Evolutionary conservation across 176 grass and related monocot genomes (phyloP).

Genomic region (Oryza australiensis): DNA sequence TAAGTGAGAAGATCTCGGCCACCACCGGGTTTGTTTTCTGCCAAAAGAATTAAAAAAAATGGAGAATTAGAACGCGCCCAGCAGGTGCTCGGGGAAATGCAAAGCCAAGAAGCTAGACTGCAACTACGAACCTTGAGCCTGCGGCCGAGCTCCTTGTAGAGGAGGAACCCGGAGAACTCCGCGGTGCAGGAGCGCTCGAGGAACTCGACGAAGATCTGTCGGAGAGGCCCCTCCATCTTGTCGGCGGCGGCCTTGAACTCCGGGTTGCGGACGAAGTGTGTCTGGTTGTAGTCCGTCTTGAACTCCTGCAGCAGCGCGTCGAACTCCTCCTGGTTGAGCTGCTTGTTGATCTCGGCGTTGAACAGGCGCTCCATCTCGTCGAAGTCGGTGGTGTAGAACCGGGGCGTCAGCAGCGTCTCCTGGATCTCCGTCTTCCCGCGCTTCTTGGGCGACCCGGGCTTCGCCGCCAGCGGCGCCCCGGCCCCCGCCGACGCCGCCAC

Average conservation of each 20-base stretch:
- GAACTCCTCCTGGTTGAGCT: constrained; percentile 91
- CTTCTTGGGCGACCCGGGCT: constrained; percentile 40
- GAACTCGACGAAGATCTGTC: constrained; percentile 96
- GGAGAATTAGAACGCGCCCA: constrained; percentile 18
- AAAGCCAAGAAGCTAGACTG: background rate
- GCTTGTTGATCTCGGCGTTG: constrained; percentile 92
- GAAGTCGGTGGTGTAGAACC: constrained; percentile 96
- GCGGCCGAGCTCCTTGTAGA: constrained; percentile 97
- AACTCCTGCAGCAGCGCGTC: constrained; percentile 94
- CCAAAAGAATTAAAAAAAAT: background rate
- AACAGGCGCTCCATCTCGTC: constrained; percentile 98
- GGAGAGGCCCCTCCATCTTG: constrained; percentile 79
- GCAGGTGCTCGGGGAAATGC: constrained; percentile 30
- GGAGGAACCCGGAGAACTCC: constrained; percentile 91
- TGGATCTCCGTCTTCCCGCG: constrained; percentile 75
- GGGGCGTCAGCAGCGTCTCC: constrained; percentile 82
- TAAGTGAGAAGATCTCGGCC: constrained; percentile 97
- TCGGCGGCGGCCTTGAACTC: constrained; percentile 96
- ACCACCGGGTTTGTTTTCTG: constrained; percentile 99
- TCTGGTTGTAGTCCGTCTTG: constrained; percentile 99
- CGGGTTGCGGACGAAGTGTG: constrained; percentile 87
- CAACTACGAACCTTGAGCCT: constrained; percentile 69
- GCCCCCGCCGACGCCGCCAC: constrained; percentile 29
- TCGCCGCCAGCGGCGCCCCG: constrained; percentile 35
- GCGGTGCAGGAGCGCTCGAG: constrained; percentile 96